Evolutionary conservation across 1,284 basidiomycete species (phyloP), one percentile per base, ranked within the genome.

Genomic region (Amylostereum areolatum): DNA sequence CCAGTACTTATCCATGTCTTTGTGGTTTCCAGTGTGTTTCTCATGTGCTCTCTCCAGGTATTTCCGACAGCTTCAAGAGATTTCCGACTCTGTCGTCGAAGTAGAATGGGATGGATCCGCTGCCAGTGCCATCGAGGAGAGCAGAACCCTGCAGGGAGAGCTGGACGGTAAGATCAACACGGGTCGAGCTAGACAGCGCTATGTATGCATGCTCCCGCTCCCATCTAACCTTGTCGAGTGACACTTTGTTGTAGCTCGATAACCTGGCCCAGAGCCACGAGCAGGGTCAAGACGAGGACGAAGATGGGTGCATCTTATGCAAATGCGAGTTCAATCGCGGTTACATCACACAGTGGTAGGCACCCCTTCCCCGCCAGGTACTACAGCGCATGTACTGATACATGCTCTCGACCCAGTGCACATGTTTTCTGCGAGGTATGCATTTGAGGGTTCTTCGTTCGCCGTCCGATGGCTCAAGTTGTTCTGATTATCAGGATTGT

Each of bases 41-140:
- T 90, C 55, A 62, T 45, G 33, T 39, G 18, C 10, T 40, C 11
- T 30, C 18, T 51, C 42, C 64, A 88, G 63, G 62, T 89, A 88
- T 60, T 90, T 89, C 72, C 77, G 84, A 25, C 87, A 90, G 54
- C 70, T 90, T 5, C 88, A 90, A 65, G 87, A 90, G 58, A 83
- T 90, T 7, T 90, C 87, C 3, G 88, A 90, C 60, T 80, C 85
- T 0, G 87, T 90, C 7, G 66, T 73, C 5, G 84, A 87, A 49
- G 77, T 77, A 1, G 61, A 67, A 11, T 77, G 71, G 64, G 80
- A 84, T 29, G 71, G 70, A 0, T 57, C 67, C 3, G 53, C 84
- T 3, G 56, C 51, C 1, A 68, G 67, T n/a, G 79, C 79, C 12
- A 70, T 83, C 42, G 55, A 70, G 9, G 65, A 60, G 10, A 64